Evolutionary conservation across 1,139 yeast genomes (phyloP).

Genomic region (Protomyces macrosporus): DNA sequence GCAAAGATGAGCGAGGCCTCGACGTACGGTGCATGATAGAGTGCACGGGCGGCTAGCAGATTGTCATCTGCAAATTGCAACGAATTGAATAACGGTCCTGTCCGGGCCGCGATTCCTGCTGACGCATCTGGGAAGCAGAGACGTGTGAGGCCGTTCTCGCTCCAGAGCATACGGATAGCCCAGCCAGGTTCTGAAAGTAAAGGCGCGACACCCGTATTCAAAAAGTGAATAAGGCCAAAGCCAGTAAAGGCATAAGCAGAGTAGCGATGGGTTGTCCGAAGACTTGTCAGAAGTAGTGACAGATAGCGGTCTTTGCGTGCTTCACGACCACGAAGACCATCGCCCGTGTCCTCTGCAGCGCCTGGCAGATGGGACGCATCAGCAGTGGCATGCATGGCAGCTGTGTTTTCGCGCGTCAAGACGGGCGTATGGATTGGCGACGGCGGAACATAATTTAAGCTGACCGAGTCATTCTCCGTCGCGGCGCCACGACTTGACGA

Average conservation of each 20-base stretch:
- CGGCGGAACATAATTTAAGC: neutral
- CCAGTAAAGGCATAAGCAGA: constrained; percentile 20
- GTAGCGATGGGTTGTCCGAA: constrained; percentile 17
- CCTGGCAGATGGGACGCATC: too few species aligned
- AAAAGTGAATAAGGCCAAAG: constrained; percentile 13
- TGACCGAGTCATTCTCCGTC: neutral
- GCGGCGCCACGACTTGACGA: neutral
- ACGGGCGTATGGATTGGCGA: neutral
- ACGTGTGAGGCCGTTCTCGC: neutral
- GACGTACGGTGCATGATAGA: constrained; percentile 13
- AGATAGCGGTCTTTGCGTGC: neutral
- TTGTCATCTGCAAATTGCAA: constrained; percentile 20
- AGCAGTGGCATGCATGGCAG: too few species aligned
- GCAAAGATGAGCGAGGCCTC: constrained; percentile 17
- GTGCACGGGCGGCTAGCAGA: constrained; percentile 20
- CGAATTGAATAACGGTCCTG: neutral
- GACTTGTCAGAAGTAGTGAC: neutral
- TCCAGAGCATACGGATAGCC: neutral
- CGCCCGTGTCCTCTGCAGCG: neutral
- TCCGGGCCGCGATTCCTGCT: neutral
- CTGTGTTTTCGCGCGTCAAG: neutral
- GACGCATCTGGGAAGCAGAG: neutral
- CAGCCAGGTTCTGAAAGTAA: constrained; percentile 2
- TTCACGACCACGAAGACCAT: neutral
- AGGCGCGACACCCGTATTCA: constrained; percentile 23